phyloP scores from a whole-genome alignment of 495 filamentous ascomycete species.

The Glarea lozoyensis region DNA sequence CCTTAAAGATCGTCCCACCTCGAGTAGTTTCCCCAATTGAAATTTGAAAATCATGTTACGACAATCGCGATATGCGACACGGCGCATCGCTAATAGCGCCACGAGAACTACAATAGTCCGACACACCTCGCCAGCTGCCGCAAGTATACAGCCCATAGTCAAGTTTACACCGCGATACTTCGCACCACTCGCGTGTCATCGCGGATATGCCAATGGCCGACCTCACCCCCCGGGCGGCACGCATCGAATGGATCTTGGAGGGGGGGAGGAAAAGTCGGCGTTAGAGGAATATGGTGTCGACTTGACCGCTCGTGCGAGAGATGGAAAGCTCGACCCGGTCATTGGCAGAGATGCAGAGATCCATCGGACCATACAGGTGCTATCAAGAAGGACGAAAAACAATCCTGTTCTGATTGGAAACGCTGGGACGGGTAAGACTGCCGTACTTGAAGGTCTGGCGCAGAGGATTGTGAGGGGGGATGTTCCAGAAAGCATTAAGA shows the following conservation, averaged over 20 bases:
- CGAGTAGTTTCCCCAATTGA: no score
- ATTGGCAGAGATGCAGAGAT: conserved; percentile 90
- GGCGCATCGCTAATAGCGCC: no score
- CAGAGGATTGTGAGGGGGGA: conserved; percentile 85
- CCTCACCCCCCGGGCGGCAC: conserved; percentile 86
- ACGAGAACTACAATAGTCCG: no score
- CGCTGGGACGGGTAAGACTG: conserved; percentile 93
- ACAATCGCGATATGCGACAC: no score
- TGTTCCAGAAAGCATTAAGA: conserved; percentile 93
- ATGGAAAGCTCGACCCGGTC: conserved; percentile 89
- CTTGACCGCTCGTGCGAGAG: conserved; percentile 74
- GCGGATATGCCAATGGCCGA: conserved; percentile 67
- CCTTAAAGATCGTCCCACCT: no score
- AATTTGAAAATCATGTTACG: no score
- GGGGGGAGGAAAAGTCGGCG: conserved; percentile 67
- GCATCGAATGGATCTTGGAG: conserved; percentile 83
- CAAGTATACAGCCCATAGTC: not conserved
- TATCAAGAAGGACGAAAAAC: conserved; percentile 92
- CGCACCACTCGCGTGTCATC: conserved; percentile 15
- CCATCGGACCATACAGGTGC: conserved; percentile 85
- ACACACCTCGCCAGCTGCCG: not conserved
- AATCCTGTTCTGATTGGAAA: conserved; percentile 91
- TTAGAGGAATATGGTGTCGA: conserved; percentile 88
- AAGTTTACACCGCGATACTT: conserved; percentile 1
- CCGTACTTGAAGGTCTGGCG: conserved; percentile 86